These are phyloP conservation scores for Rhodotorula sp. DNA, from an alignment of 1,284 basidiomycete genomes.

Conservation along the genomic window DNA sequence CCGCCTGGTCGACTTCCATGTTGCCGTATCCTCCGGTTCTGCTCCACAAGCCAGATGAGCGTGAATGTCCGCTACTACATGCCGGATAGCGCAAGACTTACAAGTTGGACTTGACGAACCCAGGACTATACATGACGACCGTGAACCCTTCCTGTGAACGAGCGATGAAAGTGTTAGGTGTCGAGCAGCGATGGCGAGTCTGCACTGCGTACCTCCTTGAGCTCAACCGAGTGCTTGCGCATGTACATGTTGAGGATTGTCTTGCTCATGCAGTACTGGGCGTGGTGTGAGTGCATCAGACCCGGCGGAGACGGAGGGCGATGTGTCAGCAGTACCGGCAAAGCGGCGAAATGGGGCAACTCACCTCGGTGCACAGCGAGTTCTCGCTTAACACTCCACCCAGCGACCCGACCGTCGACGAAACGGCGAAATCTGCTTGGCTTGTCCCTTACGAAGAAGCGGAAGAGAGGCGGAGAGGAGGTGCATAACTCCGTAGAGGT, in stretches of 20 bases:
- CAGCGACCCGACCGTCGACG: slow-evolving; percentile 9
- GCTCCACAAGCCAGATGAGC: too few species aligned
- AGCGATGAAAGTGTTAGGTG: background rate
- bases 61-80: too few species aligned
- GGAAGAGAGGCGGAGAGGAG: slow-evolving; percentile 14
- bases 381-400: background rate
- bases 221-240: slow-evolving; percentile 18
- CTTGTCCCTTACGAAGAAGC: slow-evolving; percentile 3
- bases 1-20: slow-evolving; percentile 8
- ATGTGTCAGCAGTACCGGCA: too few species aligned
- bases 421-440: slow-evolving; percentile 21
- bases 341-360: background rate
- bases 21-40: slow-evolving; percentile 17
- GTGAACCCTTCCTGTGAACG: slow-evolving; percentile 20
- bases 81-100: too few species aligned
- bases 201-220: background rate
- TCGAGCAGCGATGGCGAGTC: too few species aligned
- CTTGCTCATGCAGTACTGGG: slow-evolving; percentile 14
- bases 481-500: slow-evolving; percentile 21
- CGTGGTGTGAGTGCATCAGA: too few species aligned
- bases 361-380: background rate
- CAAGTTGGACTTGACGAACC: slow-evolving; percentile 18
- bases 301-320: too few species aligned
- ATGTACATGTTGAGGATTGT: slow-evolving; percentile 25
- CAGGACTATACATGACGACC: slow-evolving; percentile 7